Base-by-base conservation (phyloP, 129 eudicot species). In the Pseudognaphalium luteoalbum region DNA sequence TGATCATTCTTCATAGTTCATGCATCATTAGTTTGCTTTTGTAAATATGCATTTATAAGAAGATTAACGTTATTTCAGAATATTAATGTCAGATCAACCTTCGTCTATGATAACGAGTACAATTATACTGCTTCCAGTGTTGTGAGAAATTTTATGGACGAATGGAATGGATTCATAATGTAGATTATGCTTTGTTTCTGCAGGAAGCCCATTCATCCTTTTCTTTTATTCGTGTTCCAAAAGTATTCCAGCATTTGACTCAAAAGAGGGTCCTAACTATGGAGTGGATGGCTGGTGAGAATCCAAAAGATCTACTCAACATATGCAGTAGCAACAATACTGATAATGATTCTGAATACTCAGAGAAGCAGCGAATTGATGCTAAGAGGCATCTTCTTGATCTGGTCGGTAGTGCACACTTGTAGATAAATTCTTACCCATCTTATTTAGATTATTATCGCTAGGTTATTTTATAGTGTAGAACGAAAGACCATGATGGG, bases 241-340 rank as follows among this genome's bases (percentile, higher is more conserved):
- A 89, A 83, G 88, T 89, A 47, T 83, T 70, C 72, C 89, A 10
- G 9, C 85, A 84, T 64, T 77, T 94, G 76, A 88, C 84, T 67
- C 78, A 80, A 77, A 95, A 85, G 82, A 84, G 93, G 74, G 90
- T 95, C 66, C 70, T 95, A 73, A 95, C 99, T 56, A 95, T 95
- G 97, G 96, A 95, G 78, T 95, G 99, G 99, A 83, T 95, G 88
- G 81, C 73, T 76, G 99, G 99, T 78, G 99, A 95, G 35, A 91
- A 86, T 86, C 99, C 99, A 79, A 89, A 63, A 77, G 96, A 91
- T 64, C 83, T 95, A 35, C 58, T 95, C n/a, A 61, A 82, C 25
- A 70, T 74, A n/a, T 84, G 97, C 62, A 78, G 73, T 70, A 41
- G 58, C 33, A 78, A 70, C 33, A 78, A 70, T 16, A 44, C 74